Base-by-base conservation (phyloP, 2,329 filamentous ascomycete genomes). In the Escovopsis sp. region DNA sequence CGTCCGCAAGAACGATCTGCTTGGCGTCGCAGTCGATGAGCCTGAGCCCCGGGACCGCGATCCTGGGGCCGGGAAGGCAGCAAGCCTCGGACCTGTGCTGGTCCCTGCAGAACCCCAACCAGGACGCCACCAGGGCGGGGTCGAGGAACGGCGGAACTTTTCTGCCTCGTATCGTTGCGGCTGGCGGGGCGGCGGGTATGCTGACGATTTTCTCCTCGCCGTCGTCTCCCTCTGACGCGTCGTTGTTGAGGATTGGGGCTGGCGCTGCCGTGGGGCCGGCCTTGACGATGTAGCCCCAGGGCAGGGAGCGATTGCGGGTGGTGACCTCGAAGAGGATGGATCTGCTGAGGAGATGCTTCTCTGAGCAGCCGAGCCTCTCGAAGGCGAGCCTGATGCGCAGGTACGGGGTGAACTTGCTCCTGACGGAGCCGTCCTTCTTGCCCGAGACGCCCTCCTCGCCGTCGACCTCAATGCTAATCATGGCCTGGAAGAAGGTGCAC, bases 371-470 rank as follows among this genome's bases (percentile, higher is more conserved):
- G 12, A 58, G 45, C 12, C 53, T 48, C 47, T 59, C 56, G 39
- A 59, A 59, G 3, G 55, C 56, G 32, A 52, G 48, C 16, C 56
- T 49, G 30, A 59, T 57, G 37, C 56, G 54, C 36, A 59, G 37
- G 37, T 59, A 59, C 1, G 56, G 56, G 8, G 55, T 55, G 32
- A 56, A 58, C 34, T 53, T 58, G 41, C 49, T 38, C 27, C 25
- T 41, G 31, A 37, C 16, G 9, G 31, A 35, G 12, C 34, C 37
- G 8, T 33, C 33, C 21, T 36, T 32, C 23, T 29, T 32, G 11
- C 34, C 39, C 7, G 36, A 34, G 9, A 26, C 21, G n/a, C 33
- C 33, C 8, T 31, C 30, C 19, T 49, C 38, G 39, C 31, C 39
- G 14, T 55, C 49, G 12, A 47, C 44, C 14, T 41, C 44, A 8